phyloP scores from a whole-genome alignment of 78 protist species.

The Dictyostelium discoideum region DNA sequence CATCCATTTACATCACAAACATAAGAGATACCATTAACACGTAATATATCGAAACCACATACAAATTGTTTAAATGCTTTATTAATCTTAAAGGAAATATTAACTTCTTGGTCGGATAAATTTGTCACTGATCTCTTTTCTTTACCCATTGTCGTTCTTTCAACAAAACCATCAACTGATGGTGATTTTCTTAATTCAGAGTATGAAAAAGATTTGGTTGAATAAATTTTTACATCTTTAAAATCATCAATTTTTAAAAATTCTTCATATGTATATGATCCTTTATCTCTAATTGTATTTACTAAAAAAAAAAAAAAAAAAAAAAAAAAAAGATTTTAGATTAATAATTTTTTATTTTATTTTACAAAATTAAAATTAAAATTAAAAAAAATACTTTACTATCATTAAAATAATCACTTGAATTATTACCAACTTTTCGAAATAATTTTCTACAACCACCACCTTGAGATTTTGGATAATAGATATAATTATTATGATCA shows the following conservation, averaged over 20 bases:
- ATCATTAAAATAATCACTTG: constrained; percentile 63
- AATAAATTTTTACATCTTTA: constrained; percentile 89
- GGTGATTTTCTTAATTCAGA: constrained; percentile 98
- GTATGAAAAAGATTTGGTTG: constrained; percentile 90
- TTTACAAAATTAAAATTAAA: no score
- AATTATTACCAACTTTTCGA: constrained; percentile 93
- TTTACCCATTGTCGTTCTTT: constrained; percentile 90
- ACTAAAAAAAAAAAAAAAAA: neutral
- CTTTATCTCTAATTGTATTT: constrained; percentile 79
- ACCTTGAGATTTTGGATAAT: constrained; percentile 90
- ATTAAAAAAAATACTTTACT: neutral
- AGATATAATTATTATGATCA: constrained; percentile 95
- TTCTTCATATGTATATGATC: constrained; percentile 94
- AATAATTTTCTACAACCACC: constrained; percentile 94
- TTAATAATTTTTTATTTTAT: no score
- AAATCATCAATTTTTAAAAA: constrained; percentile 88
- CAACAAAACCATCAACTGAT: constrained; percentile 96
- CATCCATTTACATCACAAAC: constrained; percentile 99
- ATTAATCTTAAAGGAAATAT: constrained; percentile 70
- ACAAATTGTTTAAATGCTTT: constrained; percentile 87
- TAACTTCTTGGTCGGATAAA: constrained; percentile 46
- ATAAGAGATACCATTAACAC: constrained; percentile 83
- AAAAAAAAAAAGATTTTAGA: no score
- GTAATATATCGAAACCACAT: constrained; percentile 97
- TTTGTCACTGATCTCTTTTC: constrained; percentile 87